Evolutionary conservation across 805 yeast genomes (phyloP).

Genomic region (Kodamaea kaohsiungensis): DNA sequence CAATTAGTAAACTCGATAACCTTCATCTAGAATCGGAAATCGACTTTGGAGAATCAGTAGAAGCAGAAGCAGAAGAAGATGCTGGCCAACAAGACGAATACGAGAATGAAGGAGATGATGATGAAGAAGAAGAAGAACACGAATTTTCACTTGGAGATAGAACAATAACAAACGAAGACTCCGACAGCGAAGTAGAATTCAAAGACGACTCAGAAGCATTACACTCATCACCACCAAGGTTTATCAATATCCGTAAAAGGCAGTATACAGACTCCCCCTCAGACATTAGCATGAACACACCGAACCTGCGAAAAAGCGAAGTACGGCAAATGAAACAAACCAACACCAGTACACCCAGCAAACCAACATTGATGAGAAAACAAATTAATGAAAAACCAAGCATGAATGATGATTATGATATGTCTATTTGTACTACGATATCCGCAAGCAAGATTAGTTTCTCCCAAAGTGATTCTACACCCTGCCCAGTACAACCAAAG

Average conservation of each 20-base stretch:
- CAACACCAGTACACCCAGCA: constrained; percentile 7
- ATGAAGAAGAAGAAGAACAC: constrained; percentile 10
- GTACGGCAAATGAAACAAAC: constrained; percentile 12
- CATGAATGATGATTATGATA: constrained; percentile 12
- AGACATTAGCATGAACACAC: constrained; percentile 27
- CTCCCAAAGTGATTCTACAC: constrained; percentile 42
- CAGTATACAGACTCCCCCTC: constrained; percentile 26
- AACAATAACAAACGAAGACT: constrained; percentile 24
- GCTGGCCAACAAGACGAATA: constrained; percentile 10
- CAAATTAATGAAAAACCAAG: background rate
- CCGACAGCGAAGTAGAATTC: constrained; percentile 18
- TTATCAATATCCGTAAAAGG: constrained; percentile 27
- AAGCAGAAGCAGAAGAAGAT: constrained; percentile 8
- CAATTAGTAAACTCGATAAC: constrained; percentile 35
- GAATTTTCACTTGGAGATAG: constrained; percentile 26
- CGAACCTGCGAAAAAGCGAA: constrained; percentile 13
- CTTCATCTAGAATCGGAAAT: constrained; percentile 28
- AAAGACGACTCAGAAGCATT: constrained; percentile 9
- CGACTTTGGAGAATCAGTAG: constrained; percentile 3
- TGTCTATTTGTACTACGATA: constrained; percentile 21
- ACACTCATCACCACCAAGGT: constrained; percentile 20
- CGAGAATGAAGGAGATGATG: constrained; percentile 15
- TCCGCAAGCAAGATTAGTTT: constrained; percentile 26
- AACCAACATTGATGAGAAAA: background rate
- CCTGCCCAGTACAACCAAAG: constrained; percentile 42